These are phyloP conservation scores for Colletotrichum eleusines DNA, from an alignment of 2,329 filamentous ascomycete species.

Conservation along the genomic window DNA sequence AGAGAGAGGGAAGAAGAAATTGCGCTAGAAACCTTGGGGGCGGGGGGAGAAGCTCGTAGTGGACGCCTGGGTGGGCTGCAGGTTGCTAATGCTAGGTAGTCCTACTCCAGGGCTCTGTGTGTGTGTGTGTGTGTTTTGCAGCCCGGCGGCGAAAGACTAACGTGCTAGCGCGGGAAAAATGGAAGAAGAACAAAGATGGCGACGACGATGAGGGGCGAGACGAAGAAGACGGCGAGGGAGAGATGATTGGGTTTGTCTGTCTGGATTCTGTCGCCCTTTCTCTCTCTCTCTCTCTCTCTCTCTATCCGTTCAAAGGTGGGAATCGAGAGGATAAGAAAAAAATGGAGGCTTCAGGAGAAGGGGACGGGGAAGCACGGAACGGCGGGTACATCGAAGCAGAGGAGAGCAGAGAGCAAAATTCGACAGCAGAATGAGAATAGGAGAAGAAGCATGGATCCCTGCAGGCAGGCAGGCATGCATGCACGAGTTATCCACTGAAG, in stretches of 20 bases:
- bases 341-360: neutral
- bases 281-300: neutral
- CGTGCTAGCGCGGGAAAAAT: conserved; percentile 15
- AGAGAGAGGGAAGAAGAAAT: conserved; percentile 14
- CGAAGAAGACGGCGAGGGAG: neutral
- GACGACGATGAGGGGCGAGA: neutral
- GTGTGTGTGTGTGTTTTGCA: conserved; percentile 2
- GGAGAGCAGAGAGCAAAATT: neutral
- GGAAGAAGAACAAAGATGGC: neutral
- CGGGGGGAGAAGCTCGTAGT: conserved; percentile 12
- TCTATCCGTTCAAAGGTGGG: neutral
- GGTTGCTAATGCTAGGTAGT: conserved; percentile 28
- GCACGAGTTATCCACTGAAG: neutral
- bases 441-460: neutral
- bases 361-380: neutral
- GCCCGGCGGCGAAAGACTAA: conserved; percentile 24
- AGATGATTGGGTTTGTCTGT: neutral
- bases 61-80: conserved; percentile 37
- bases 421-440: neutral
- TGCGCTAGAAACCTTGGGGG: conserved; percentile 24
- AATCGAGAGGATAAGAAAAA: conserved; percentile 4
- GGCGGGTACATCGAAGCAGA: neutral
- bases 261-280: too few relatives aligned
- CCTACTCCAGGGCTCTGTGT: conserved; percentile 3
- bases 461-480: neutral